Percentiles rank a stretch among this genome's conserved stretches.
These are phyloP conservation scores for Theobroma grandiflorum DNA, from an alignment of 441 rosid genomes.

Conservation along the genomic window DNA sequence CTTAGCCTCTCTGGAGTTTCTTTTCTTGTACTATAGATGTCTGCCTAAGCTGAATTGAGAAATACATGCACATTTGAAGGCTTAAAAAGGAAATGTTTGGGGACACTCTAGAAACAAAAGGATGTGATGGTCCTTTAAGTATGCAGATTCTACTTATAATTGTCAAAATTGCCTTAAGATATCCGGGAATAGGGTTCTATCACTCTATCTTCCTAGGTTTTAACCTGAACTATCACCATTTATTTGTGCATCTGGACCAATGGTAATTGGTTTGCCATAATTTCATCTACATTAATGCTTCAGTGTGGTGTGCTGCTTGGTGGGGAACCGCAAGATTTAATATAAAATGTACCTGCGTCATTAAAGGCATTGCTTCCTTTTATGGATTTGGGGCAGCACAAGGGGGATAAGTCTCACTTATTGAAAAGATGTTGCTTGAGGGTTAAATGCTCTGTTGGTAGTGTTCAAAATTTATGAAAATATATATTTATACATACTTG, in stretches of 20 bases:
- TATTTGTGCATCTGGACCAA: background rate
- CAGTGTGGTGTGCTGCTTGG: background rate
- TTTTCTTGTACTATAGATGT: constrained; percentile 18
- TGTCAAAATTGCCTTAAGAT: no score
- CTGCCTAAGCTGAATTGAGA: no score
- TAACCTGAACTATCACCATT: background rate
- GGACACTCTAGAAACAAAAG: no score
- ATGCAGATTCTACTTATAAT: no score
- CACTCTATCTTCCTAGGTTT: no score
- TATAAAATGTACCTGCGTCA: constrained; percentile 15
- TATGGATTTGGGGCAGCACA: constrained; percentile 63
- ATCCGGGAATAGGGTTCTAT: no score
- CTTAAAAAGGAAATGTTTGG: no score
- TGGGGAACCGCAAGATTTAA: background rate
- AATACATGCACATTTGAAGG: no score
- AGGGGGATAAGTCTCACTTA: constrained; percentile 58
- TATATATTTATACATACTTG: background rate
- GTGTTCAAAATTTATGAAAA: constrained; percentile 14
- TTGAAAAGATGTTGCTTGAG: constrained; percentile 66
- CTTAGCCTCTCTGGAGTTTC: no score
- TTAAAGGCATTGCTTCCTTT: constrained; percentile 65
- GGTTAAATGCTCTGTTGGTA: constrained; percentile 82
- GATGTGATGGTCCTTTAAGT: no score
- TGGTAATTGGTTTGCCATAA: background rate
- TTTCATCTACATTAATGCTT: background rate